A percentile compares a stretch with the other conserved stretches of the same genome.
phyloP scores from a whole-genome alignment of 2,329 filamentous ascomycete genomes.

The Colletotrichum ledebouriae region DNA sequence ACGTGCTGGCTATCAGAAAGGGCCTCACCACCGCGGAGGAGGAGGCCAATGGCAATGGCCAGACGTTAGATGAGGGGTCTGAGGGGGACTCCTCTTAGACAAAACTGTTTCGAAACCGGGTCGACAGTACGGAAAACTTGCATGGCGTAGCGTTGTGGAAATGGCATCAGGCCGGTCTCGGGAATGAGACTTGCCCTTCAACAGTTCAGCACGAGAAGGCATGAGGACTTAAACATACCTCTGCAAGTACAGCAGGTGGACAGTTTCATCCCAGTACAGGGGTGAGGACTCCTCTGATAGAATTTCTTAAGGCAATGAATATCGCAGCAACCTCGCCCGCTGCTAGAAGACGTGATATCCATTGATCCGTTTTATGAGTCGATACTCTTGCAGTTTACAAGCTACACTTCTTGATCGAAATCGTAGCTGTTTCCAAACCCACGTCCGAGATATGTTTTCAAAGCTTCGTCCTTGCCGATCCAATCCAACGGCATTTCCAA shows the following conservation, averaged over 20 bases:
- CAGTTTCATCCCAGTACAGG: no score
- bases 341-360: not conserved
- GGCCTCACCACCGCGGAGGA: slow-evolving; percentile 74
- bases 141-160: slow-evolving; percentile 36
- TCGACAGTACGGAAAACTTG: slow-evolving; percentile 36
- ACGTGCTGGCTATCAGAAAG: slow-evolving; percentile 91
- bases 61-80: slow-evolving; percentile 41
- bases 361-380: not conserved
- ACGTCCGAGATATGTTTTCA: slow-evolving; percentile 65
- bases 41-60: slow-evolving; percentile 32
- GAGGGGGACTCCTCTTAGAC: slow-evolving; percentile 33
- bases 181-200: slow-evolving; percentile 21
- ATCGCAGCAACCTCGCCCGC: not conserved
- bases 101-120: slow-evolving; percentile 16
- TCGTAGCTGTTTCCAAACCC: slow-evolving; percentile 74
- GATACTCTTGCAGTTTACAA: not conserved
- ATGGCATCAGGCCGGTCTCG: slow-evolving; percentile 10
- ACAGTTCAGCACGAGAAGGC: slow-evolving; percentile 1
- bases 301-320: not conserved
- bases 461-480: slow-evolving; percentile 56
- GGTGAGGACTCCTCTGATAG: not conserved
- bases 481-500: slow-evolving; percentile 67
- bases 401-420: slow-evolving; percentile 62
- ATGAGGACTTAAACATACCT: slow-evolving; percentile 11
- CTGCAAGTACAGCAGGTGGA: not conserved